These are phyloP conservation scores for Entomortierella parvispora DNA, from an alignment of 192 early-diverging fungal species.

Conservation along the genomic window DNA sequence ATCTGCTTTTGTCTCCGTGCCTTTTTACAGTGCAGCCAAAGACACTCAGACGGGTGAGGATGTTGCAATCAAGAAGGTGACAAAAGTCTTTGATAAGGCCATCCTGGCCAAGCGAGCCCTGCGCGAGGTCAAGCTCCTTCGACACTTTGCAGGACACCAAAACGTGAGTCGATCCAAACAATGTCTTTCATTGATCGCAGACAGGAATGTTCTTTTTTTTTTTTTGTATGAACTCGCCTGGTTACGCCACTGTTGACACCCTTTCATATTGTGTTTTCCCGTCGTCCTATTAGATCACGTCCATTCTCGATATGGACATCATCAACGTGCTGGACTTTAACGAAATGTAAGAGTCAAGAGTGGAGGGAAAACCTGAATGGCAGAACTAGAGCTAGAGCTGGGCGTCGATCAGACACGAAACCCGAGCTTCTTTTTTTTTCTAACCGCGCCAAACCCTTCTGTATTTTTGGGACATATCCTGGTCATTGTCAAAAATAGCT, in stretches of 20 bases:
- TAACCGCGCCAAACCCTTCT: too few species aligned
- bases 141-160: conserved; percentile 96
- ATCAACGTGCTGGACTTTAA: conserved; percentile 88
- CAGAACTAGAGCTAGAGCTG: too few species aligned
- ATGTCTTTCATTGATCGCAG: too few species aligned
- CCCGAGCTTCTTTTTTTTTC: too few species aligned
- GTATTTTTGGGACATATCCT: too few species aligned
- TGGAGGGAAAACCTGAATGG: too few species aligned
- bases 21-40: conserved; percentile 78
- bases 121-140: conserved; percentile 93
- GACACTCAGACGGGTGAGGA: conserved; percentile 80
- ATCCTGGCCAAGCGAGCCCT: conserved; percentile 93
- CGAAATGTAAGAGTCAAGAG: conserved; percentile 72
- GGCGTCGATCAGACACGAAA: too few species aligned
- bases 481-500: conserved; percentile 40
- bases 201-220: too few species aligned
- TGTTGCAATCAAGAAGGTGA: conserved; percentile 90
- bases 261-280: too few species aligned
- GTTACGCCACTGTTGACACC: too few species aligned
- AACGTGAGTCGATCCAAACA: conserved; percentile 63
- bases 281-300: conserved; percentile 77
- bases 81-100: conserved; percentile 84
- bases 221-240: too few species aligned
- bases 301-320: conserved; percentile 90
- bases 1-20: not conserved